Evolutionary conservation across 148 eudicot genomes (phyloP).

Genomic region (Rheum nobile): DNA sequence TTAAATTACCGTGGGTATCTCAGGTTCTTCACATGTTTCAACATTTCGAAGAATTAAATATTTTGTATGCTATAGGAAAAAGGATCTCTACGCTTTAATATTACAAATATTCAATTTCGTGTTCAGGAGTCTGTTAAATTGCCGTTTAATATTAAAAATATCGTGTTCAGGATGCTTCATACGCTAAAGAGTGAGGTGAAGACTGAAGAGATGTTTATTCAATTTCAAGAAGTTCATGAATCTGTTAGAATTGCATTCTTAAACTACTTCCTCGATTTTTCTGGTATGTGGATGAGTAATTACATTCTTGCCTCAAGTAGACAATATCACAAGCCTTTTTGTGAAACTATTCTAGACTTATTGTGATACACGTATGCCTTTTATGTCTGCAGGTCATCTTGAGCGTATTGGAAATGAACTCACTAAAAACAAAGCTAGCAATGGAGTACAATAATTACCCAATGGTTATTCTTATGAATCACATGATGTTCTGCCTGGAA

Average conservation of each 20-base stretch:
- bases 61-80: background rate
- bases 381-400: constrained; percentile 48
- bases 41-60: constrained; percentile 79
- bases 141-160: background rate
- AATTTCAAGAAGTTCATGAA: constrained; percentile 88
- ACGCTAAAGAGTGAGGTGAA: constrained; percentile 54
- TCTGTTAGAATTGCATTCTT: constrained; percentile 81
- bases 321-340: background rate
- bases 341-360: background rate
- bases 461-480: constrained; percentile 46
- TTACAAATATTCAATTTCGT: no score
- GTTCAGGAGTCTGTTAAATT: no score
- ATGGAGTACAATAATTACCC: constrained; percentile 37
- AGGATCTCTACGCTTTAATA: background rate
- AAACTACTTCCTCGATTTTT: constrained; percentile 84
- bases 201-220: constrained; percentile 68
- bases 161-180: constrained; percentile 71
- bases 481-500: constrained; percentile 57
- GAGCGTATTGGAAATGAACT: constrained; percentile 69
- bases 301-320: background rate
- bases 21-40: constrained; percentile 75
- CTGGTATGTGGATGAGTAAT: constrained; percentile 35
- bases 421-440: constrained; percentile 38
- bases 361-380: background rate
- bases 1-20: constrained; percentile 9